Base-by-base conservation (phyloP, 2,329 filamentous ascomycete species). In the Colletotrichum orchidophilum region DNA sequence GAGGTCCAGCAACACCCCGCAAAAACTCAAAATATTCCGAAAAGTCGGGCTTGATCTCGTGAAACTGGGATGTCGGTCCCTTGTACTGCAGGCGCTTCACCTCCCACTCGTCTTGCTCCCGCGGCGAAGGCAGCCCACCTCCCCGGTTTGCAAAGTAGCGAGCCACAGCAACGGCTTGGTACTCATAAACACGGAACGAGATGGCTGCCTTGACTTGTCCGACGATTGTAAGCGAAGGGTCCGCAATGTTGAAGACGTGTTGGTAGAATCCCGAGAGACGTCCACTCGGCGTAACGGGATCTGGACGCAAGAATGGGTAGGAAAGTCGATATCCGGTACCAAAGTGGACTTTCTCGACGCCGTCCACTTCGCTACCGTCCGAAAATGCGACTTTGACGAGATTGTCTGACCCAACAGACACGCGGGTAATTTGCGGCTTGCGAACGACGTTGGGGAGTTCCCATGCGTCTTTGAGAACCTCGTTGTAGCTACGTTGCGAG, bases 271-370 rank as follows among this genome's bases (percentile, higher is more conserved):
- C 80, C 0, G 79, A 76, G 2, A 82, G 74, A 2, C 79, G 74
- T 3, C 66, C 66, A 21, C 31, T 31, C 26, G 66, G 61, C 5
- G 66, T 69, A 15, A 69, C 66, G 1, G 61, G 66, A 4, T 74
- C 83, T 0, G 82, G 81, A 15, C 78, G 76, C 3, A 89, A 75
- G 75, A 87, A 90, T 0, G 87, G 88, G 0, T 90, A 77, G 1
- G 86, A 87, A 83, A 88, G 90, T 0, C 84, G 84, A 75, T 90
- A 90, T 0, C 89, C 89, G 0, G 89, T 91, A 6, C 86, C 88
- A 69, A 90, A 89, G 54, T 91, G 85, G 31, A 91, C 82, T 65
- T 87, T 78, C 73, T 91, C 88, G 15, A 91, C 83, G 8, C 85
- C 80, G 1, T 83, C 76, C 0, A 87, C 77, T 0, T 75, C 80